Base-by-base conservation (phyloP, 305 asterid species). In the Fraxinus xanthoxyloides region DNA sequence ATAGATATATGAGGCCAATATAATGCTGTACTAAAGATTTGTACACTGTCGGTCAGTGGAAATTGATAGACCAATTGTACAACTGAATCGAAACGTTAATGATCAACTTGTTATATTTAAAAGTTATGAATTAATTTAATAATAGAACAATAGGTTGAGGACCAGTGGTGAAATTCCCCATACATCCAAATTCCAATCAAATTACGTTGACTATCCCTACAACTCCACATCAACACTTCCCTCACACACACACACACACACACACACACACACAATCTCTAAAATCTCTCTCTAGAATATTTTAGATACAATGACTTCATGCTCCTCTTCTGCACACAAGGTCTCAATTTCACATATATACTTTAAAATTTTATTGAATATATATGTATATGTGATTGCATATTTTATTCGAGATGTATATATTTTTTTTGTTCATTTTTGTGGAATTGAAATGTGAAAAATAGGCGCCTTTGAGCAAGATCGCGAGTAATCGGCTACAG, bases 401-500 rank as follows among this genome's bases (percentile, higher is more conserved):
- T 61, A 21, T 43, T 34, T 23, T 1, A 80, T 1, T 75, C n/a
- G 43, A 4, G 38, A 67, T 77, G n/a, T n/a, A 6, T 0, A 3
- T 23, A 21, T 72, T 7, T 0, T 9, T 26, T 65, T 65, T 26
- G 19, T 67, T 1, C 15, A 26, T 70, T 72, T 48, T 80, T 77
- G 9, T 75, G 77, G 51, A 46, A 35, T 85, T 36, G 35, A 70
- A 56, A 72, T 56, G 35, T 80, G 80, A 74, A 73, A 81, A 81
- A 94, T 24, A 63, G 72, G 72, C 70, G 98, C 88, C 90, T 76
- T 85, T 95, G 92, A 95, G 99, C 97, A 95, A 94, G 94, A 94
- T 95, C 94, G 98, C 99, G 0, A 83, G 95, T 83, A 91, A 90
- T 86, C 95, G 99, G 83, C 88, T 95, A 61, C 99, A 95, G 90